phyloP scores from a whole-genome alignment of 768 basidiomycete species.

The Crucibulum laeve region DNA sequence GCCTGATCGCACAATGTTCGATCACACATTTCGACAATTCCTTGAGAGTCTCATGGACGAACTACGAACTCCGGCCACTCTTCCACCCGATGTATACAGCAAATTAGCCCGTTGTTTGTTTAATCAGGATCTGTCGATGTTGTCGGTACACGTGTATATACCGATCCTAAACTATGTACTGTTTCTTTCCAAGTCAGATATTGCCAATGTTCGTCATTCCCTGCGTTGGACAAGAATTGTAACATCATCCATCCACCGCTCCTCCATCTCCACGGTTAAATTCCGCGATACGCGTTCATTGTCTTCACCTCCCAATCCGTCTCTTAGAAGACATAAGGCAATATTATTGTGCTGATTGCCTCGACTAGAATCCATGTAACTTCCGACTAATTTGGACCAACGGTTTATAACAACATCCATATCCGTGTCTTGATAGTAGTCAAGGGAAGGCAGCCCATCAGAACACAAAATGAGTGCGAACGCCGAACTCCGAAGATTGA shows the following conservation, averaged over 20 bases:
- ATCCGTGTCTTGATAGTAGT: neutral
- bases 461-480: conserved; percentile 31
- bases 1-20: conserved; percentile 51
- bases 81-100: conserved; percentile 51
- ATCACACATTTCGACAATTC: conserved; percentile 45
- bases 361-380: conserved; percentile 25
- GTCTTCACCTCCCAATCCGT: conserved; percentile 36
- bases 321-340: conserved; percentile 35
- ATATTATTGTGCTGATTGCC: conserved; percentile 28
- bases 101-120: conserved; percentile 45
- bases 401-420: neutral
- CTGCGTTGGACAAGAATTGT: conserved; percentile 36
- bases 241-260: conserved; percentile 42
- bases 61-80: conserved; percentile 56
- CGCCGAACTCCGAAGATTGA: conserved; percentile 20
- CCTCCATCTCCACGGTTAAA: conserved; percentile 40
- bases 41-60: conserved; percentile 46
- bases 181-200: conserved; percentile 1
- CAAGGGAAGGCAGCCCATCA: neutral
- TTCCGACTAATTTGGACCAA: neutral
- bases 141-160: conserved; percentile 28
- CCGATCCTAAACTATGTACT: conserved; percentile 8
- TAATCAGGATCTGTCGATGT: conserved; percentile 31
- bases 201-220: neutral
- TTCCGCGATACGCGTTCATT: conserved; percentile 27